phyloP scores from a whole-genome alignment of 192 early-diverging fungal genomes.

The Coemansia aciculifera region DNA sequence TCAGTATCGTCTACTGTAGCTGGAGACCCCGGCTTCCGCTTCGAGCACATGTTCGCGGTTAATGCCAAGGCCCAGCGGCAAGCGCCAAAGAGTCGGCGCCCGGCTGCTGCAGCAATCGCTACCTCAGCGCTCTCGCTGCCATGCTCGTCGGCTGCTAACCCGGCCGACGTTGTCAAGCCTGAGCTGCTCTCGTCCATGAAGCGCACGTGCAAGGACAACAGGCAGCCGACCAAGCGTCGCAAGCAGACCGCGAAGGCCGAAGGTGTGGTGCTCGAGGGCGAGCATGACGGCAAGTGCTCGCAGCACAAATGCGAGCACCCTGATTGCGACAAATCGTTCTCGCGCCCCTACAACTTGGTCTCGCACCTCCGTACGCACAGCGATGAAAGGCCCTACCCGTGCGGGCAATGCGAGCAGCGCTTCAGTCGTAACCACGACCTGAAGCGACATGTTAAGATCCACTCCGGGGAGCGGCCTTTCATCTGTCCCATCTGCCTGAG shows the following conservation, averaged over 20 bases:
- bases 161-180: neutral
- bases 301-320: slow-evolving; percentile 63
- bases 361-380: slow-evolving; percentile 81
- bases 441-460: slow-evolving; percentile 70
- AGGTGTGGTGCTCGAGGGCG: neutral
- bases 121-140: neutral
- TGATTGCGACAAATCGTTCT: slow-evolving; percentile 81
- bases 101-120: too few relatives aligned
- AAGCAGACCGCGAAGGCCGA: slow-evolving; percentile 4
- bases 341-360: slow-evolving; percentile 85
- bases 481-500: slow-evolving; percentile 58
- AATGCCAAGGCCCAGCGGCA: slow-evolving; percentile 21
- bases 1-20: slow-evolving; percentile 27
- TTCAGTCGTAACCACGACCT: slow-evolving; percentile 81
- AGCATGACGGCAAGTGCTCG: slow-evolving; percentile 17
- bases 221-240: slow-evolving; percentile 17
- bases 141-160: slow-evolving; percentile 19
- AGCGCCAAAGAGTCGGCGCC: neutral
- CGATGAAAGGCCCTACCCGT: slow-evolving; percentile 71
- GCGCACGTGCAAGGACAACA: slow-evolving; percentile 14
- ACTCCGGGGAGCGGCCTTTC: slow-evolving; percentile 61
- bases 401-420: slow-evolving; percentile 63
- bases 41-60: slow-evolving; percentile 45
- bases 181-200: neutral
- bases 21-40: slow-evolving; percentile 22